phyloP scores from a whole-genome alignment of 2,329 filamentous ascomycete species.

The Tolypocladium tundrense region DNA sequence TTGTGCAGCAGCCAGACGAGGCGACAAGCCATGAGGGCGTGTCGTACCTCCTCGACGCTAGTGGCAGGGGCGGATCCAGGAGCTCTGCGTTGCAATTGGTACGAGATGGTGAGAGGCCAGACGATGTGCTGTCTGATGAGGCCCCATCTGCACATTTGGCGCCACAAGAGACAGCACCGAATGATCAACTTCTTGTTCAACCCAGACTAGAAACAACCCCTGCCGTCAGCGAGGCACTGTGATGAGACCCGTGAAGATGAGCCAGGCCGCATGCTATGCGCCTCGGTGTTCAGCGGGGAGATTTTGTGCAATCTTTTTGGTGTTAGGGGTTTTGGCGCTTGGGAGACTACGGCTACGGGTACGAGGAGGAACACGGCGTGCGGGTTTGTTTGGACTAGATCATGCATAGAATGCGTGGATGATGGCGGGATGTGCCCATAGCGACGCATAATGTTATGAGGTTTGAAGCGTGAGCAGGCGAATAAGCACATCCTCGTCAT shows the following conservation, averaged over 20 bases:
- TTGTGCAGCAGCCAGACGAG: slow-evolving; percentile 2
- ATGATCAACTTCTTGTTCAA: background rate
- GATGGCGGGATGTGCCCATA: background rate
- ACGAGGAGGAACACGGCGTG: background rate
- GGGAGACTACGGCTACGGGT: background rate
- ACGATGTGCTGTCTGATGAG: background rate
- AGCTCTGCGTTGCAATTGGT: no score
- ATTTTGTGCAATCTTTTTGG: background rate
- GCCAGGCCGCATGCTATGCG: background rate
- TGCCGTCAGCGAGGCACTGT: background rate
- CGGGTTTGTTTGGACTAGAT: background rate
- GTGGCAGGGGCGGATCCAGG: no score
- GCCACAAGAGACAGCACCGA: background rate
- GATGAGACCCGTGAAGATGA: background rate
- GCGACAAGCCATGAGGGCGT: background rate
- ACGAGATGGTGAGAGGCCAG: background rate
- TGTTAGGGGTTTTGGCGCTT: background rate
- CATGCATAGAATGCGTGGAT: background rate
- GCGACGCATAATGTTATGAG: background rate
- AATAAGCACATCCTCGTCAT: background rate
- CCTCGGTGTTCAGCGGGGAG: background rate
- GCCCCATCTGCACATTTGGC: background rate
- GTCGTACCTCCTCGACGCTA: background rate
- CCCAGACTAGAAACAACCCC: background rate
- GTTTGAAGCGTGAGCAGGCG: background rate